Conservation (phyloP, 1,284 basidiomycete species). For the Chiua sp. region DNA sequence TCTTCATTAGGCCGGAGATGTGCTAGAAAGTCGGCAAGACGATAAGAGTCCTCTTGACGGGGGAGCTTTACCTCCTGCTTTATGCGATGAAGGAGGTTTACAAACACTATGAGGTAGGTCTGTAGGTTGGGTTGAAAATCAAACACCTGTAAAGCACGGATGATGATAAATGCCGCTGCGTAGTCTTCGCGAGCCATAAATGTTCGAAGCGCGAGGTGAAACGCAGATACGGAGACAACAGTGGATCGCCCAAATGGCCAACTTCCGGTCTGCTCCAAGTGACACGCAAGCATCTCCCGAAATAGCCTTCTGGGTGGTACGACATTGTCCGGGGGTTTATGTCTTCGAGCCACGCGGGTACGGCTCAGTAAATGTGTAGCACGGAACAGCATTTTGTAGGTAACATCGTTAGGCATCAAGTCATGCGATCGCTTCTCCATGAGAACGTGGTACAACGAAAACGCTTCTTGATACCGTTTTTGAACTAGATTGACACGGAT, state of each 20-base stretch:
- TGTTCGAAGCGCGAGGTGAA: slow-evolving; percentile 48
- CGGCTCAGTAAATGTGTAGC: slow-evolving; percentile 35
- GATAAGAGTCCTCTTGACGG: slow-evolving; percentile 5
- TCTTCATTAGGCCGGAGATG: slow-evolving; percentile 28
- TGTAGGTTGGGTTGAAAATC: slow-evolving; percentile 38
- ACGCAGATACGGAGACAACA: slow-evolving; percentile 39
- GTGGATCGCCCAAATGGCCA: slow-evolving; percentile 27
- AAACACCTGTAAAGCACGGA: slow-evolving; percentile 40
- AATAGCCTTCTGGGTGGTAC: slow-evolving; percentile 50
- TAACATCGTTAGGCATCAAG: slow-evolving; percentile 47
- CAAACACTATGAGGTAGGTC: slow-evolving; percentile 49
- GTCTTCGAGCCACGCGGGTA: slow-evolving; percentile 26
- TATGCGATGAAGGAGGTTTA: slow-evolving; percentile 30
- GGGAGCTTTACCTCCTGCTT: slow-evolving; percentile 22
- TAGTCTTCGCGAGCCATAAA: slow-evolving; percentile 54
- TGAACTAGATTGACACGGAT: slow-evolving; percentile 45
- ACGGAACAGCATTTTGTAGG: slow-evolving; percentile 52
- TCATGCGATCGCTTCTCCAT: slow-evolving; percentile 32
- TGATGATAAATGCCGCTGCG: slow-evolving; percentile 46
- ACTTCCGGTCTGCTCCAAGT: slow-evolving; percentile 31
- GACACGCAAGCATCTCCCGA: slow-evolving; percentile 48
- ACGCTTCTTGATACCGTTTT: slow-evolving; percentile 41
- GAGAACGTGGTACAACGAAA: slow-evolving; percentile 48
- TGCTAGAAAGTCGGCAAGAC: slow-evolving; percentile 30
- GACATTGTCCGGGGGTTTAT: slow-evolving; percentile 26